Conservation (phyloP, 2,329 filamentous ascomycete species). For the Ceratocystiopsis sp. region DNA sequence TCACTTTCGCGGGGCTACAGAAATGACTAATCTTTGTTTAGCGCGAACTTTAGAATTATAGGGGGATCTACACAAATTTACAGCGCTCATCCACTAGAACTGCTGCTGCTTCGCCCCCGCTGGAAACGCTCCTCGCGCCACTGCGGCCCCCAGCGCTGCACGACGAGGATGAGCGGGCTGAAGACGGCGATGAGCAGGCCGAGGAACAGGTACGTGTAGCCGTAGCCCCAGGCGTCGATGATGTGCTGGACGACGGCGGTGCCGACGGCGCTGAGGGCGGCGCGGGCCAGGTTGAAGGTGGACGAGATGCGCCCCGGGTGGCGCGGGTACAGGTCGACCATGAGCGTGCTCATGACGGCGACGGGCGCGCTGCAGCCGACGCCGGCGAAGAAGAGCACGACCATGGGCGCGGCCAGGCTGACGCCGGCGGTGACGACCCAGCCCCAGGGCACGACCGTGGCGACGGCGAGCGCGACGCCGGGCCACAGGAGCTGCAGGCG, state of each 20-base stretch:
- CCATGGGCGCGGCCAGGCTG: constrained; percentile 22
- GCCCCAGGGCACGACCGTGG: constrained; percentile 23
- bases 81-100: no score
- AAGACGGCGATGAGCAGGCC: constrained; percentile 14
- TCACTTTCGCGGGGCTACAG: no score
- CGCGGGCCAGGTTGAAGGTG: constrained; percentile 24
- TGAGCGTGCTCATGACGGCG: constrained; percentile 22
- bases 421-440: constrained; percentile 23
- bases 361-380: constrained; percentile 22
- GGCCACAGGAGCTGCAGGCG: constrained; percentile 18
- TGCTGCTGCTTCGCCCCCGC: constrained; percentile 1
- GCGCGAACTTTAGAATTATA: no score
- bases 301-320: constrained; percentile 24
- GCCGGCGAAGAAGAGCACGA: constrained; percentile 22
- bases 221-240: constrained; percentile 23
- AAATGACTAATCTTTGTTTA: no score
- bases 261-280: constrained; percentile 21
- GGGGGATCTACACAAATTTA: no score
- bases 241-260: constrained; percentile 24
- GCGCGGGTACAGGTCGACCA: constrained; percentile 26
- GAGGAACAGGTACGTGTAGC: constrained; percentile 20
- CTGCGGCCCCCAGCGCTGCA: constrained; percentile 15
- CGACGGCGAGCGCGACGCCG: constrained; percentile 26
- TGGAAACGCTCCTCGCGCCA: constrained; percentile 18
- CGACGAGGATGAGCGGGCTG: constrained; percentile 14